Conservation (phyloP, 2,329 filamentous ascomycete genomes). For the Neophaeococcomyces mojaviensis region DNA sequence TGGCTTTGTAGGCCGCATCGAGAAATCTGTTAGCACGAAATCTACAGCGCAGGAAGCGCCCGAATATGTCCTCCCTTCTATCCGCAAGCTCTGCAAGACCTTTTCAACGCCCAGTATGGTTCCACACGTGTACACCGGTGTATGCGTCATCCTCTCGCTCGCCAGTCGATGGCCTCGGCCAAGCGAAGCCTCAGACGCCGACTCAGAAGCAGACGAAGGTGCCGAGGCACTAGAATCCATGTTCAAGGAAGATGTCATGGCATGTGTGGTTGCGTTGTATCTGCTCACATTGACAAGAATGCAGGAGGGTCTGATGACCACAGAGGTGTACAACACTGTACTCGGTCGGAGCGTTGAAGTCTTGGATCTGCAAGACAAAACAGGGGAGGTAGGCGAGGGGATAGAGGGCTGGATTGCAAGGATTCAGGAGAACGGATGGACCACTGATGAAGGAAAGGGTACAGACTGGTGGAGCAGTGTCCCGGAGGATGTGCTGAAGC, state of each 20-base stretch:
- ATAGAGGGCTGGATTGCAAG: constrained; percentile 51
- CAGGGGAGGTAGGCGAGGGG: constrained; percentile 36
- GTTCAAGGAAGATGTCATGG: constrained; percentile 32
- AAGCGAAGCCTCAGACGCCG: constrained; percentile 38
- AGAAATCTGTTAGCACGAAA: constrained; percentile 8
- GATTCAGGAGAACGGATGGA: constrained; percentile 37
- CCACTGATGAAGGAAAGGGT: constrained; percentile 42
- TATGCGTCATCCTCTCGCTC: constrained; percentile 51
- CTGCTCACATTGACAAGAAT: constrained; percentile 35
- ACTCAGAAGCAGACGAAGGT: constrained; percentile 39
- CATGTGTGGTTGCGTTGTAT: constrained; percentile 36
- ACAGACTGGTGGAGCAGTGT: constrained; percentile 62
- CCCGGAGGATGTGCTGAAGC: constrained; percentile 33
- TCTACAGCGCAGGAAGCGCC: constrained; percentile 35
- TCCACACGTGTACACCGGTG: constrained; percentile 67
- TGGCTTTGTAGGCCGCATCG: constrained; percentile 27
- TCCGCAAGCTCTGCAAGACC: constrained; percentile 58
- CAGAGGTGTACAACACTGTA: constrained; percentile 16
- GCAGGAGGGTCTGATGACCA: constrained; percentile 22
- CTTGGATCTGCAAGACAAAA: constrained; percentile 27
- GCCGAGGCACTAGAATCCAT: constrained; percentile 33
- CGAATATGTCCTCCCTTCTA: constrained; percentile 61
- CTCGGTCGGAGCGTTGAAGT: constrained; percentile 6
- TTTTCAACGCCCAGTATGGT: constrained; percentile 55
- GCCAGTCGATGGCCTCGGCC: constrained; percentile 33